phyloP scores from a whole-genome alignment of 2,329 filamentous ascomycete genomes.

The Paracoccidioides brasiliensis region DNA sequence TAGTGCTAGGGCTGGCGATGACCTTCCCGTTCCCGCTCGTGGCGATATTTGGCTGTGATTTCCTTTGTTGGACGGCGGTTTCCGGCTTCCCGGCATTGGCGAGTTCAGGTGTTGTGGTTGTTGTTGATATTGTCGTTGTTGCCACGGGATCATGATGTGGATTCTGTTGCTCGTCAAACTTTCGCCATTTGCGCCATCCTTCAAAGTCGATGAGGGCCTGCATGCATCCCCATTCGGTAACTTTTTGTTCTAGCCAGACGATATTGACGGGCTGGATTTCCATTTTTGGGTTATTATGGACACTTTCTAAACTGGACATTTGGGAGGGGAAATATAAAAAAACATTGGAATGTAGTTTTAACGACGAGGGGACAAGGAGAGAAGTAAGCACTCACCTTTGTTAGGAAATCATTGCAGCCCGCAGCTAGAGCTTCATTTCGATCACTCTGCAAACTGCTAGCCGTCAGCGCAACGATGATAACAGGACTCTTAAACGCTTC shows the following conservation, averaged over 20 bases:
- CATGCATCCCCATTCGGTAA: conserved; percentile 99
- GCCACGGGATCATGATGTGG: too few relatives aligned
- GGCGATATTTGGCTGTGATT: not conserved
- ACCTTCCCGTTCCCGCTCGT: not conserved
- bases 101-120: not conserved
- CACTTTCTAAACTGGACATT: not conserved
- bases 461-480: conserved; percentile 93
- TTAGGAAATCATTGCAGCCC: conserved; percentile 95
- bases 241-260: conserved; percentile 91
- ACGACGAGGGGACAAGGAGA: conserved; percentile 1
- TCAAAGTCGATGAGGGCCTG: conserved; percentile 97
- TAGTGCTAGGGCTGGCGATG: not conserved
- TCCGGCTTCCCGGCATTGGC: not conserved
- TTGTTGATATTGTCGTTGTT: conserved; percentile 14
- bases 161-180: conserved; percentile 7
- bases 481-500: conserved; percentile 84
- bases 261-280: conserved; percentile 81
- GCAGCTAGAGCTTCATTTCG: conserved; percentile 87
- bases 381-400: conserved; percentile 56
- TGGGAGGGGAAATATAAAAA: not conserved
- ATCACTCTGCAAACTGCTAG: conserved; percentile 87
- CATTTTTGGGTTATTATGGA: not conserved
- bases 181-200: conserved; percentile 80
- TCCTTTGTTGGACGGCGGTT: not conserved
- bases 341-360: not conserved